Base-by-base conservation (phyloP, 2,329 filamentous ascomycete genomes). In the Fusarium sp. region DNA sequence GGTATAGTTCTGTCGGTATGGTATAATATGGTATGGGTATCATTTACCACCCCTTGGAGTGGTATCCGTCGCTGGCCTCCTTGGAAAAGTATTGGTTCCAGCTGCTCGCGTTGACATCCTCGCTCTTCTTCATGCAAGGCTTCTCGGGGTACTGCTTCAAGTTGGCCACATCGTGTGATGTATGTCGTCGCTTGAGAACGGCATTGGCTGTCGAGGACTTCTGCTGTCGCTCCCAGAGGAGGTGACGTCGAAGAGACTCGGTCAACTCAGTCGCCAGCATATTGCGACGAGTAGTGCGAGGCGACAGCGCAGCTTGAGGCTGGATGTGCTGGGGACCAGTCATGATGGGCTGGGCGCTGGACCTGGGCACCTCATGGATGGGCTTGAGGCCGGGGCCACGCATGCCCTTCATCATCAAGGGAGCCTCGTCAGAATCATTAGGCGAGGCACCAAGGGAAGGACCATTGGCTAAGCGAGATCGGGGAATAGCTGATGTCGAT, bases 211-310 rank as follows among this genome's bases (percentile, higher is more conserved):
- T 95, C 33, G 92, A 91, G 60, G 93, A 93, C 85, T 96, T 97
- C 76, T 98, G 95, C 76, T 97, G 93, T 51, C 96, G 91, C 78
- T 99, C 96, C 92, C 93, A 97, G 17, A 98, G 87, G 17, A 99
- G 89, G 73, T 97, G 92, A 72, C 94, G 92, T 21, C 96, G 89
- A 5, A 99, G 88, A 21, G 93, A 97, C 77, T 97, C 94, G 4
- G 95, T 97, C 54, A 99, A 84, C 81, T 99, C 96, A 1, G 93
- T 96, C 11, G 93, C 91, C 57, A 99, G 86, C 96, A 99, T 99
- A 79, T 97, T 96, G 63, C 94, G 88, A 50, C 96, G 88, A 1
- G 94, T 97, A 0, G 95, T 97, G 58, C 94, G 89, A 6, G 96
- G 96, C 7, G 96, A 98, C 68, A 97, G 86, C 3, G 93, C 92